A percentile compares a stretch with the other conserved stretches of the same genome.
These are phyloP conservation scores for Hypoxylon crocopeplum DNA, from an alignment of 495 filamentous ascomycete species.

Conservation along the genomic window DNA sequence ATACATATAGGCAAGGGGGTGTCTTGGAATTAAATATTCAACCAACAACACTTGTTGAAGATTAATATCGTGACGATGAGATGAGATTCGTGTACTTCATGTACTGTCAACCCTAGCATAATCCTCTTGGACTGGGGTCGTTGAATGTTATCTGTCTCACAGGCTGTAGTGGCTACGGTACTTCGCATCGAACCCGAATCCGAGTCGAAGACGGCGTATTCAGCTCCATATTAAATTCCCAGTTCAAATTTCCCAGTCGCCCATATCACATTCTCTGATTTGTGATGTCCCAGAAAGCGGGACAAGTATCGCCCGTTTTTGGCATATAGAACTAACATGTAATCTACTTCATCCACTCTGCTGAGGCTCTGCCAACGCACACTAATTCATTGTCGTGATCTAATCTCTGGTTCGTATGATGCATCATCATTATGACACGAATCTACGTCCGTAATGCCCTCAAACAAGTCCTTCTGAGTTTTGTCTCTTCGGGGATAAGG, in stretches of 20 bases:
- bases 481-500: neutral
- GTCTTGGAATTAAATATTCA: no score
- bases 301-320: no score
- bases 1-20: conserved; percentile 6
- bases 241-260: conserved; percentile 6
- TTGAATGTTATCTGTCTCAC: no score
- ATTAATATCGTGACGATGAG: no score
- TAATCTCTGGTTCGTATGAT: conserved; percentile 11
- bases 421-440: conserved; percentile 24
- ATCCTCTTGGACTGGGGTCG: no score
- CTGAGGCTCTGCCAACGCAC: conserved; percentile 32
- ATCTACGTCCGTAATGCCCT: neutral
- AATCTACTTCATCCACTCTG: neutral
- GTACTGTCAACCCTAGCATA: no score
- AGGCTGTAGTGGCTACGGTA: no score
- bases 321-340: neutral
- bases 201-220: conserved; percentile 14
- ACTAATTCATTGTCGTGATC: conserved; percentile 25
- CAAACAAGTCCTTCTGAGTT: neutral
- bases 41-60: no score
- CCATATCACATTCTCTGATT: no score
- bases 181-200: conserved; percentile 13
- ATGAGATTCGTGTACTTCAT: neutral
- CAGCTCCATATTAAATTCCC: conserved; percentile 17
- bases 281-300: no score